Conservation (phyloP, 108 stramenopile species). For the Nannochloropsis gaditana region DNA sequence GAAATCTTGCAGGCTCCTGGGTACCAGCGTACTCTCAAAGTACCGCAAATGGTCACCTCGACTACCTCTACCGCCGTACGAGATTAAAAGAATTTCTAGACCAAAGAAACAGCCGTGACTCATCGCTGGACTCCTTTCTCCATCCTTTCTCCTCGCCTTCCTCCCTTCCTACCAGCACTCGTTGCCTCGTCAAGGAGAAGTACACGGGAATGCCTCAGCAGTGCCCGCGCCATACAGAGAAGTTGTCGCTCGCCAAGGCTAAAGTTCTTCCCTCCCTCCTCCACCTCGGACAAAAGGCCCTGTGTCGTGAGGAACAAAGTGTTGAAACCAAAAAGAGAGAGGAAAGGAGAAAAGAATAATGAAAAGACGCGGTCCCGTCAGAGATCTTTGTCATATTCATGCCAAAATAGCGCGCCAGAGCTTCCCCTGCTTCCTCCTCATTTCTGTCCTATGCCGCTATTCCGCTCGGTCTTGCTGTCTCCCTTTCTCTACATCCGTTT, state of each 20-base stretch:
- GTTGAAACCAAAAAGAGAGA: not conserved
- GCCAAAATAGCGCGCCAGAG: too few species aligned
- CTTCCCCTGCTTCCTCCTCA: too few species aligned
- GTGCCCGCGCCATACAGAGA: conserved; percentile 84
- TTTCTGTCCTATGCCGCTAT: too few species aligned
- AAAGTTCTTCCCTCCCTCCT: conserved; percentile 80
- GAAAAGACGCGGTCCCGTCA: too few species aligned
- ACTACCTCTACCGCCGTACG: too few species aligned
- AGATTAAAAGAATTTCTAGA: too few species aligned
- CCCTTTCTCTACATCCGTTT: not conserved
- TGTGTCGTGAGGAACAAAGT: not conserved
- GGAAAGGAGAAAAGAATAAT: not conserved
- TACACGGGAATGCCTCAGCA: conserved; percentile 59
- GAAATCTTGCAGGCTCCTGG: too few species aligned
- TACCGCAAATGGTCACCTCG: too few species aligned
- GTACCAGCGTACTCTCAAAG: too few species aligned
- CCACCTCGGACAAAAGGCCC: conserved; percentile 47
- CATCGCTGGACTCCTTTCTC: not conserved
- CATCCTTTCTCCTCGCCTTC: not conserved
- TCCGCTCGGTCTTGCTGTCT: too few species aligned
- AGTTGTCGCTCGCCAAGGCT: conserved; percentile 92
- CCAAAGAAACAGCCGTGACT: too few species aligned
- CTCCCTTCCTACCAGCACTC: not conserved
- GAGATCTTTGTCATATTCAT: too few species aligned
- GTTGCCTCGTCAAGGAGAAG: conserved; percentile 57